Evolutionary conservation across 768 basidiomycete species (phyloP).

Genomic region (Pholiota conissans): DNA sequence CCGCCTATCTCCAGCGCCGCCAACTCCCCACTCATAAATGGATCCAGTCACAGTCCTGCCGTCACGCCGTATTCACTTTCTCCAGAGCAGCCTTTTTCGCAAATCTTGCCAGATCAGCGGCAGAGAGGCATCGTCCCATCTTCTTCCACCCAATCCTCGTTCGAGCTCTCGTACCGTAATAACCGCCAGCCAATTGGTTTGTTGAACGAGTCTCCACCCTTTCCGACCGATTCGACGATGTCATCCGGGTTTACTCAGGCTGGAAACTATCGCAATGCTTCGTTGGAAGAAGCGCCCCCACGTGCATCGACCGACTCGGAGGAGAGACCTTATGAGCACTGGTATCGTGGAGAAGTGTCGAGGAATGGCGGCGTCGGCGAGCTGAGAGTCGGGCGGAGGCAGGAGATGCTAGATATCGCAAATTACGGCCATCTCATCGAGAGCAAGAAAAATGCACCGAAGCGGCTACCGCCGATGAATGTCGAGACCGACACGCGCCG

Average conservation of each 20-base stretch:
- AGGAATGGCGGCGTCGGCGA: conserved; percentile 90
- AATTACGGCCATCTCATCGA: conserved; percentile 72
- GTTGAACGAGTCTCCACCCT: conserved; percentile 66
- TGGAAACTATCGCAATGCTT: conserved; percentile 3
- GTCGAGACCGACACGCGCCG: conserved; percentile 25
- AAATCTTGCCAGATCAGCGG: conserved; percentile 15
- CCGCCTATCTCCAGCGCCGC: conserved; percentile 20
- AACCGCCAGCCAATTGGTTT: conserved; percentile 34
- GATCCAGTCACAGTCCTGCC: conserved; percentile 17
- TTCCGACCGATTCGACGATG: conserved; percentile 44
- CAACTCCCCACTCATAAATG: conserved; percentile 29
- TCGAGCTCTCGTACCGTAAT: conserved; percentile 17
- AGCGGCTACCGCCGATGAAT: conserved; percentile 21
- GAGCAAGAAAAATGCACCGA: conserved; percentile 28
- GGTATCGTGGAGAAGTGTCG: conserved; percentile 87
- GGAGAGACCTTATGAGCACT: conserved; percentile 84
- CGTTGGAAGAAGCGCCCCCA: conserved; percentile 33
- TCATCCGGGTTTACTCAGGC: conserved; percentile 39
- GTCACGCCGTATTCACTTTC: conserved; percentile 19
- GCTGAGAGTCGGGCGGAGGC: conserved; percentile 66
- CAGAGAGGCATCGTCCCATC: conserved; percentile 15
- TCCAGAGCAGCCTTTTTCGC: conserved; percentile 15
- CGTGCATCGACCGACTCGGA: conserved; percentile 74
- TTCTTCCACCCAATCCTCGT: conserved; percentile 23
- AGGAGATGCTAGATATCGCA: conserved; percentile 88